Evolutionary conservation across 83 land plant genomes (phyloP).

Genomic region (Picea abies): DNA sequence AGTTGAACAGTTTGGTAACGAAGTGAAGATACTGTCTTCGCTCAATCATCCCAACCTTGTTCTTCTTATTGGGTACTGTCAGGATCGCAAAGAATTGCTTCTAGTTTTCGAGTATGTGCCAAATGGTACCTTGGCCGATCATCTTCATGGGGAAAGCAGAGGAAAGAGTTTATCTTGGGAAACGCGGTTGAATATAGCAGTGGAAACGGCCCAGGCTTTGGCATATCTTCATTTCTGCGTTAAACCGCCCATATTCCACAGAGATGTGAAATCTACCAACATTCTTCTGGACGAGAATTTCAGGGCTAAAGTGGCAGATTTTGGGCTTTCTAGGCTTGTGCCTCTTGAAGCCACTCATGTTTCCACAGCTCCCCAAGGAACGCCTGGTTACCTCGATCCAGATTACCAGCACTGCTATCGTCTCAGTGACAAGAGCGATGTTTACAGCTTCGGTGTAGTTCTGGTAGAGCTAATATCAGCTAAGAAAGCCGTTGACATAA

Average conservation of each 20-base stretch:
- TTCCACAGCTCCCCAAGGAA: constrained; percentile 89
- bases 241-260: constrained; percentile 43
- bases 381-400: constrained; percentile 91
- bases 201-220: constrained; percentile 40
- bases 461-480: neutral
- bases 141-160: constrained; percentile 28
- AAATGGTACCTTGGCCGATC: constrained; percentile 43
- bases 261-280: constrained; percentile 50
- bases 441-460: constrained; percentile 8
- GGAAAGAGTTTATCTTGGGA: constrained; percentile 23
- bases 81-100: constrained; percentile 26
- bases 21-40: constrained; percentile 36
- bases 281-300: constrained; percentile 45
- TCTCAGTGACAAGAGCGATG: constrained; percentile 26
- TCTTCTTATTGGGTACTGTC: constrained; percentile 37
- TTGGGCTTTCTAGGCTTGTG: constrained; percentile 52
- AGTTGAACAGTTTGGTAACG: constrained; percentile 37
- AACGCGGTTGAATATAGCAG: constrained; percentile 33
- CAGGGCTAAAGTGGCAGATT: constrained; percentile 45
- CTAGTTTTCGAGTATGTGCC: constrained; percentile 43
- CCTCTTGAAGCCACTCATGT: constrained; percentile 52
- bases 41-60: constrained; percentile 43
- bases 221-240: constrained; percentile 40
- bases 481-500: neutral
- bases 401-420: constrained; percentile 82